Evolutionary conservation across 129 eudicot species (phyloP).

Genomic region (Lactuca saligna): DNA sequence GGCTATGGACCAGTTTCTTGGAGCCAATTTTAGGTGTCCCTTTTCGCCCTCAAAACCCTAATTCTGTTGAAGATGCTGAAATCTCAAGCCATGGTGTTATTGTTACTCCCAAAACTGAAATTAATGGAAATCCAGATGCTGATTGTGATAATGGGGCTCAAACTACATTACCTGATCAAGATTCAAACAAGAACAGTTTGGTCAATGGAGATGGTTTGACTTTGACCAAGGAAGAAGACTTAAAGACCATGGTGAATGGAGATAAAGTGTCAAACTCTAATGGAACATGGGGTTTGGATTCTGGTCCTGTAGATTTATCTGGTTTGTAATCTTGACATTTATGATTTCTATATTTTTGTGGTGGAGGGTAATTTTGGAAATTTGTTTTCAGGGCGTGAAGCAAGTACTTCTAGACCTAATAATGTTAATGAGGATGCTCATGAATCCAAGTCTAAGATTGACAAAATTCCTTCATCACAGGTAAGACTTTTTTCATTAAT

Average conservation of each 20-base stretch:
- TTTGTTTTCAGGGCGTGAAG: constrained; percentile 50
- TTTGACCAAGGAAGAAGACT: constrained; percentile 44
- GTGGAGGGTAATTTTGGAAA: constrained; percentile 2
- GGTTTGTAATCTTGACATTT: constrained; percentile 32
- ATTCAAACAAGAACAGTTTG: constrained; percentile 34
- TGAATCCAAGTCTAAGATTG: constrained; percentile 48
- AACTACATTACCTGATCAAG: constrained; percentile 36
- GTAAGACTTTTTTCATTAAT: constrained; percentile 30
- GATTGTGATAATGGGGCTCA: constrained; percentile 50
- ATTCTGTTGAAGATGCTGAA: constrained; percentile 47
- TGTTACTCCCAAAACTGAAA: constrained; percentile 32
- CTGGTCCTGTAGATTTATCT: constrained; percentile 36
- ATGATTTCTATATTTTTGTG: not conserved
- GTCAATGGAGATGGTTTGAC: constrained; percentile 46
- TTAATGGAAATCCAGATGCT: constrained; percentile 44
- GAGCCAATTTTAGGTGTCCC: constrained; percentile 81
- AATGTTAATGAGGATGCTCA: constrained; percentile 42
- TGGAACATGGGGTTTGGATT: constrained; percentile 23
- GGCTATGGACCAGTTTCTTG: constrained; percentile 80
- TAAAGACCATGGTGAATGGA: constrained; percentile 17
- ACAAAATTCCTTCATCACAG: constrained; percentile 43
- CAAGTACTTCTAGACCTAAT: constrained; percentile 42
- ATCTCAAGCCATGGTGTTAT: constrained; percentile 30
- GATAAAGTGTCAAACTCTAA: constrained; percentile 28
- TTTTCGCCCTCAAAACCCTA: constrained; percentile 36